Conservation (phyloP, 805 yeast species). For the Starmerella ratchasimensis region DNA sequence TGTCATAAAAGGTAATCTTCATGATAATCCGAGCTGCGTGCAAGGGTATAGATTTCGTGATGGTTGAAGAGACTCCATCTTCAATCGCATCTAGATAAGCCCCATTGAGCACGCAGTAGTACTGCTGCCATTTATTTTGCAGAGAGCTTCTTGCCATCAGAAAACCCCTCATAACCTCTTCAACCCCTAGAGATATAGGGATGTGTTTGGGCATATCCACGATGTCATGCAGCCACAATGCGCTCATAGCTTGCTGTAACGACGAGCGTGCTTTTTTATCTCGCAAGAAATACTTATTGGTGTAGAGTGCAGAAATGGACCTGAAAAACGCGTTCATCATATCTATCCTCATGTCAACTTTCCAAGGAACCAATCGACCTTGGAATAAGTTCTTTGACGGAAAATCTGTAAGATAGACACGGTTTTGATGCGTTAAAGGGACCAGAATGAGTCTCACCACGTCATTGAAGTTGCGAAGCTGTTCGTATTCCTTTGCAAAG, state of each 20-base stretch:
- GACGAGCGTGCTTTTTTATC: neutral
- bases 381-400: conserved; percentile 55
- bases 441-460: conserved; percentile 35
- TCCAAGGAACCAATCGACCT: conserved; percentile 44
- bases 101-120: conserved; percentile 7
- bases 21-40: conserved; percentile 1
- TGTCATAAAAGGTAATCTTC: conserved; percentile 3
- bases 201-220: neutral
- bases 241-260: conserved; percentile 4
- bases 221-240: conserved; percentile 8
- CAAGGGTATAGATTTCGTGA: neutral
- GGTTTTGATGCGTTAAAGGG: conserved; percentile 25
- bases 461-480: conserved; percentile 47
- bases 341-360: conserved; percentile 47
- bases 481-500: conserved; percentile 48
- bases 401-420: conserved; percentile 35
- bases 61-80: neutral
- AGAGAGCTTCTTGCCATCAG: too few species aligned
- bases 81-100: conserved; percentile 5
- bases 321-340: conserved; percentile 38
- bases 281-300: neutral
- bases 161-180: too few species aligned
- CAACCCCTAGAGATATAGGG: too few species aligned
- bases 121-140: conserved; percentile 4
- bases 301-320: conserved; percentile 4